These are phyloP conservation scores for Lepiota venenata DNA, from an alignment of 768 basidiomycete genomes.

Conservation along the genomic window DNA sequence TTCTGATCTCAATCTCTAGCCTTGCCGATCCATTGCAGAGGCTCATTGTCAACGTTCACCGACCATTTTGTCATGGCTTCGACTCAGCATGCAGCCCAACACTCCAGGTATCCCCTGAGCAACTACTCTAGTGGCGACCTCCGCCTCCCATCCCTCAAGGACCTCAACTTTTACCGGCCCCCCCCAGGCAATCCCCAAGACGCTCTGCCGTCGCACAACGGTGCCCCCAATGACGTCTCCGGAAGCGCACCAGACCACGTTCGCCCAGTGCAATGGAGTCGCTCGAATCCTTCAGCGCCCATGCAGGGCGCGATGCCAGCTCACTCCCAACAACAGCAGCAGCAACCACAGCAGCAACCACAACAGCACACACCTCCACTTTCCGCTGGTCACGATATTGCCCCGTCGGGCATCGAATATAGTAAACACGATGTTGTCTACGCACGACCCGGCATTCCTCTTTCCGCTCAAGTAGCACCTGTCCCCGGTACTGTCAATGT, in stretches of 20 bases:
- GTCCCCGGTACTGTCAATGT: slow-evolving; percentile 34
- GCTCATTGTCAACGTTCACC: slow-evolving; percentile 18
- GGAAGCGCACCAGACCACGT: slow-evolving; percentile 26
- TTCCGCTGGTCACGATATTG: slow-evolving; percentile 38
- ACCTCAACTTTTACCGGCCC: slow-evolving; percentile 55
- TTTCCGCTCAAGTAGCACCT: slow-evolving; percentile 40
- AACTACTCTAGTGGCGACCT: slow-evolving; percentile 35
- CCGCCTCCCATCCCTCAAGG: slow-evolving; percentile 70
- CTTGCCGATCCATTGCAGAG: slow-evolving; percentile 26
- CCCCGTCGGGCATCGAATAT: slow-evolving; percentile 35
- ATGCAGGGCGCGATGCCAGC: slow-evolving; percentile 14
- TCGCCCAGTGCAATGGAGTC: slow-evolving; percentile 36
- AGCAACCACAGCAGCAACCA: slow-evolving; percentile 36
- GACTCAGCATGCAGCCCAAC: slow-evolving; percentile 42
- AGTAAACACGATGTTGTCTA: slow-evolving; percentile 48
- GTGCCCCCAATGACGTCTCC: slow-evolving; percentile 19
- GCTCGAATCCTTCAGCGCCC: slow-evolving; percentile 18
- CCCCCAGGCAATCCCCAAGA: slow-evolving; percentile 29
- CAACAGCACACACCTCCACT: slow-evolving; percentile 49
- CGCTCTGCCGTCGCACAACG: slow-evolving; percentile 5
- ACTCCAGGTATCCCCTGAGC: slow-evolving; percentile 9
- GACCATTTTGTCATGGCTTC: slow-evolving; percentile 40
- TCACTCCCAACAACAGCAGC: slow-evolving; percentile 27
- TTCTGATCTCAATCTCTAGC: slow-evolving; percentile 40
- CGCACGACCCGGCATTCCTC: slow-evolving; percentile 41